A percentile compares a stretch with the other conserved stretches of the same genome.
These are phyloP conservation scores for Salvia hispanica DNA, from an alignment of 257 asterid genomes.

Conservation along the genomic window DNA sequence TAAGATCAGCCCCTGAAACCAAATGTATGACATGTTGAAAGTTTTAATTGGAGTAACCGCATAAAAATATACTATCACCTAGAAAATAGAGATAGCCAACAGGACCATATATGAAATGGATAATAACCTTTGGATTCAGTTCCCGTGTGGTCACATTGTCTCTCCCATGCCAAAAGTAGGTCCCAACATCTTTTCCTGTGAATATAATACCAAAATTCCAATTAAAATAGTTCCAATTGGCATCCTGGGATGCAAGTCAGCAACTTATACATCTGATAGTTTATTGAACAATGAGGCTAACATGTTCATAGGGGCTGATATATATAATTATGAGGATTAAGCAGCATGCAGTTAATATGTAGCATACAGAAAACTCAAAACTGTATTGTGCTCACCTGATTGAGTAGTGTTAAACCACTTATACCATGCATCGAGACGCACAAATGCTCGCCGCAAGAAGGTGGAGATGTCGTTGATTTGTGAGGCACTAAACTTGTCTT, in stretches of 20 bases:
- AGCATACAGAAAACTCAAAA: slow-evolving; percentile 20
- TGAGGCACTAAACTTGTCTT: slow-evolving; percentile 59
- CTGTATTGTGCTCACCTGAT: slow-evolving; percentile 61
- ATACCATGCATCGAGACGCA: slow-evolving; percentile 94
- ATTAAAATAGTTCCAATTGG: slow-evolving; percentile 16
- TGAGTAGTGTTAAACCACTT: slow-evolving; percentile 95
- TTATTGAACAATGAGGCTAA: slow-evolving; percentile 6
- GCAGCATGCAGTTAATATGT: slow-evolving; percentile 13
- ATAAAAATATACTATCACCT: slow-evolving; percentile 20
- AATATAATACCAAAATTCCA: slow-evolving; percentile 27
- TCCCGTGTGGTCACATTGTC: slow-evolving; percentile 66
- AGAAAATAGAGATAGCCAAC: slow-evolving; percentile 1
- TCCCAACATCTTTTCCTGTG: slow-evolving; percentile 68
- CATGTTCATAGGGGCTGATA: slow-evolving; percentile 14
- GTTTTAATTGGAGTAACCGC: background rate
- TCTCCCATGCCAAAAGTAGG: slow-evolving; percentile 98
- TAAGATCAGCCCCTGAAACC: slow-evolving; percentile 12
- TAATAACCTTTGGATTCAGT: slow-evolving; percentile 88
- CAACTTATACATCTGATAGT: slow-evolving; percentile 12
- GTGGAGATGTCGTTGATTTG: slow-evolving; percentile 61
- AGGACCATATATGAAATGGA: slow-evolving; percentile 27
- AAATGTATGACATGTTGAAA: background rate
- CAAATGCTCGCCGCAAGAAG: slow-evolving; percentile 74
- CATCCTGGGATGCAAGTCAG: slow-evolving; percentile 26
- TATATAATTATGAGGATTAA: slow-evolving; percentile 6